A percentile compares a stretch with the other conserved stretches of the same genome.
Evolutionary conservation across 139 green algal species (phyloP).

Genomic region (Chlamydomonas sp.): DNA sequence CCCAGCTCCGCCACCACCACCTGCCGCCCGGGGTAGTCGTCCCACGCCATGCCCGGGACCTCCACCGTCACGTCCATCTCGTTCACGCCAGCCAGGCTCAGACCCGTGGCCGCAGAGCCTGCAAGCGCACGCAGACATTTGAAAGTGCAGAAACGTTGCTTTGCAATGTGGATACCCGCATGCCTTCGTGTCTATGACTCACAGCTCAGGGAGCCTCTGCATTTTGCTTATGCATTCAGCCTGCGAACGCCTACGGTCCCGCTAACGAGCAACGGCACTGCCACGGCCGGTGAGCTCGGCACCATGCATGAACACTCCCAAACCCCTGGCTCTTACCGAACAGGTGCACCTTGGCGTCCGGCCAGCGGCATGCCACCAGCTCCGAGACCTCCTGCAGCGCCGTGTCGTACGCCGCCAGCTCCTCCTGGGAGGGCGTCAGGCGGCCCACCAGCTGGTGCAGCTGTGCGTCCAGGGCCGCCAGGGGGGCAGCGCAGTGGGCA

Average conservation of each 20-base stretch:
- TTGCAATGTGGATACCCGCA: too few species aligned
- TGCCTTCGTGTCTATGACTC: too few species aligned
- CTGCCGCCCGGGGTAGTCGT: constrained; percentile 47
- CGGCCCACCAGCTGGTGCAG: constrained; percentile 57
- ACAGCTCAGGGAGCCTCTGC: too few species aligned
- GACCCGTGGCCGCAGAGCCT: constrained; percentile 71
- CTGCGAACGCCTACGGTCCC: too few species aligned
- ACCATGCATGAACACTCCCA: background rate
- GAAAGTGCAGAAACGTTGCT: background rate
- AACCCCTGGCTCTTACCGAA: constrained; percentile 15
- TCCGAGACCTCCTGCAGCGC: constrained; percentile 55
- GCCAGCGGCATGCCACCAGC: constrained; percentile 59
- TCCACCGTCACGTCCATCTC: constrained; percentile 86
- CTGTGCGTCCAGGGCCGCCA: constrained; percentile 13
- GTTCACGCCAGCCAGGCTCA: constrained; percentile 77
- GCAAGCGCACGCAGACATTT: background rate
- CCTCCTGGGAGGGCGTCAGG: constrained; percentile 57
- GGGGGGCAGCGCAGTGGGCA: background rate
- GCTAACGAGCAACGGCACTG: too few species aligned
- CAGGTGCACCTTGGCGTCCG: constrained; percentile 54
- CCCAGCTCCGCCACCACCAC: constrained; percentile 71
- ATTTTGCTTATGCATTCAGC: too few species aligned
- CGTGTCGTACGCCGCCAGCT: constrained; percentile 50
- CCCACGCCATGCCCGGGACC: constrained; percentile 29
- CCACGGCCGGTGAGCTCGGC: too few species aligned